A percentile compares a stretch with the other conserved stretches of the same genome.
phyloP scores from a whole-genome alignment of 495 filamentous ascomycete genomes.

The Penicillium crystallinum region DNA sequence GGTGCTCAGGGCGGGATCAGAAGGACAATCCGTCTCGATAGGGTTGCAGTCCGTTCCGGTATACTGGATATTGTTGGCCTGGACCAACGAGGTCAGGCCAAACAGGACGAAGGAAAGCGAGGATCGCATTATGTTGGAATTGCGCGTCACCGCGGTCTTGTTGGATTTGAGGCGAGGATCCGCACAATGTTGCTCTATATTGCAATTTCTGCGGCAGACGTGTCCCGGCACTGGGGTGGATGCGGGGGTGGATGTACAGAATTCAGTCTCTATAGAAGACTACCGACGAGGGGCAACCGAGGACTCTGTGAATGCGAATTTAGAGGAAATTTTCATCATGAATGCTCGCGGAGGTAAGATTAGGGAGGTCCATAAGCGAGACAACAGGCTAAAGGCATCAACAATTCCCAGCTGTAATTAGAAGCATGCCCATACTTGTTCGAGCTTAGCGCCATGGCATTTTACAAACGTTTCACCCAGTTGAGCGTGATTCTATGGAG shows the following conservation, averaged over 20 bases:
- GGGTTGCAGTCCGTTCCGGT: slow-evolving; percentile 54
- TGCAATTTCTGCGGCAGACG: background rate
- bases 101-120: background rate
- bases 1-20: slow-evolving; percentile 72
- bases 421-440: slow-evolving; percentile 1
- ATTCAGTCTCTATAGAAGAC: background rate
- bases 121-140: background rate
- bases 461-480: background rate
- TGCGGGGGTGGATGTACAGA: background rate
- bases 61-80: background rate
- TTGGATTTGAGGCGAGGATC: background rate
- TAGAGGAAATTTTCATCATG: background rate
- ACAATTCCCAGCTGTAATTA: background rate
- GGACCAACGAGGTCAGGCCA: background rate
- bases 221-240: no score
- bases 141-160: background rate
- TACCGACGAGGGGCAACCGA: background rate
- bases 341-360: background rate
- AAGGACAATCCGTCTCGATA: slow-evolving; percentile 56
- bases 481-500: background rate
- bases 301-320: background rate
- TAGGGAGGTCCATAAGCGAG: slow-evolving; percentile 7
- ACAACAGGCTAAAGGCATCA: background rate
- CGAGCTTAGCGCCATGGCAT: background rate
- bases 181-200: background rate